Base-by-base conservation (phyloP, 2,329 filamentous ascomycete genomes). In the Diaporthe citrichinensis region DNA sequence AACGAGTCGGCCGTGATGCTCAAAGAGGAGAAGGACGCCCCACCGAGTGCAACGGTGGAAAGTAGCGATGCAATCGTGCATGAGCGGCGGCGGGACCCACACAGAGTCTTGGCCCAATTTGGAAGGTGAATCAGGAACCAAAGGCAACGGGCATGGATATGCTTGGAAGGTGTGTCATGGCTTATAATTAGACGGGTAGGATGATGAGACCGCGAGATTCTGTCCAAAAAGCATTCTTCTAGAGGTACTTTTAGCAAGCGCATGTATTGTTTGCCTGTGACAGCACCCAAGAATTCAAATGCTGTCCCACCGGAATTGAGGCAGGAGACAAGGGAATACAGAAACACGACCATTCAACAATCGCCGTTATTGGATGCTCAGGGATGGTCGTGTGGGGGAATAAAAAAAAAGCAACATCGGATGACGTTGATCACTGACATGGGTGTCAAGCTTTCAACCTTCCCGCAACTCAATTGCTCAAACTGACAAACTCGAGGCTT, bases 81-180 rank as follows among this genome's bases (percentile, higher is more conserved):
- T 69, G 65, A 55, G 17, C 46, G 49, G 49, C 49, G n/a, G 9
- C 49, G n/a, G 65, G 65, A 69, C n/a, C 65, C 46, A 69, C 65
- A 55, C 8, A 7, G 8, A 28, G 8, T 28, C 65, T 69, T 55
- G 65, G 65, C 49, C 65, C n/a, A 23, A 55, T 69, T 14, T 8
- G 65, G 65, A 23, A 69, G 46, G 31, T 69, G 14, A 69, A 39
- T 41, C 65, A 69, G 65, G 46, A 69, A 69, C 46, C 20, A 25
- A 20, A 55, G 49, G 65, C 34, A 4, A 23, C 15, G n/a, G n/a
- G 28, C 65, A 69, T 55, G 65, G 49, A 51, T 41, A 28, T 55
- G 65, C 65, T 55, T 69, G 65, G 15, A 36, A 41, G 41, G 15
- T 28, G n/a, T 55, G 65, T 69, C 65, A 69, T 55, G 46, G 17